These are phyloP conservation scores for Cercospora nicotianae DNA, from an alignment of 2,329 filamentous ascomycete species.

Conservation along the genomic window DNA sequence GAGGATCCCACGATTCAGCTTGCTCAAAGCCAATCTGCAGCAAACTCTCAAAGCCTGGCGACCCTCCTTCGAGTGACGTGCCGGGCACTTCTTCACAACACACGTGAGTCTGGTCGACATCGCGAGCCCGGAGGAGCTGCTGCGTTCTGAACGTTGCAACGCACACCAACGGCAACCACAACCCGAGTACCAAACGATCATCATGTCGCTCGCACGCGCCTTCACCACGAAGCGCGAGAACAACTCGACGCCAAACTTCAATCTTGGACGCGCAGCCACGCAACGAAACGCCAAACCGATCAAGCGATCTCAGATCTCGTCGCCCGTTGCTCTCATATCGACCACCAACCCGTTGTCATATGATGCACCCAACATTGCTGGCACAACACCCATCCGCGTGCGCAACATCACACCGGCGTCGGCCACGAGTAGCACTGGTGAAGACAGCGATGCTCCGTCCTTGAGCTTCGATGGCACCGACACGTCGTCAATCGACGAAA, in stretches of 20 bases:
- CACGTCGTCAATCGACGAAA: slow-evolving; percentile 54
- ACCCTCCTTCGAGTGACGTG: not conserved
- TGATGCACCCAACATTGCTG: slow-evolving; percentile 78
- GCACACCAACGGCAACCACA: slow-evolving; percentile 7
- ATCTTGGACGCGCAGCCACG: slow-evolving; percentile 45
- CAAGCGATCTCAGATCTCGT: slow-evolving; percentile 76
- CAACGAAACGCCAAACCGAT: slow-evolving; percentile 51
- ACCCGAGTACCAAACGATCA: slow-evolving; percentile 24
- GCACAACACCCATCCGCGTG: slow-evolving; percentile 32
- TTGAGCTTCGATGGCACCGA: slow-evolving; percentile 63
- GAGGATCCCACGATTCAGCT: not conserved
- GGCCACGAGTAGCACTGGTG: slow-evolving; percentile 57
- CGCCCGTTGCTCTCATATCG: slow-evolving; percentile 80
- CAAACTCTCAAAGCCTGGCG: not conserved
- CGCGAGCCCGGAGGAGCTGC: slow-evolving; percentile 1
- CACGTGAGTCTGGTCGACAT: not conserved
- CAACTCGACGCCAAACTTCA: slow-evolving; percentile 39
- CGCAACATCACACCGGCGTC: slow-evolving; percentile 33
- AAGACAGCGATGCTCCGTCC: slow-evolving; percentile 68
- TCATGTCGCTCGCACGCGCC: slow-evolving; percentile 65
- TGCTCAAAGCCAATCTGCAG: not conserved
- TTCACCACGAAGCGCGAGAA: slow-evolving; percentile 72
- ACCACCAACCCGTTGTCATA: slow-evolving; percentile 97
- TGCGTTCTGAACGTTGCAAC: slow-evolving; percentile 11
- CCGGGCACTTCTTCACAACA: not conserved